A percentile compares a stretch with the other conserved stretches of the same genome.
Evolutionary conservation across 2,329 filamentous ascomycete species (phyloP).

Genomic region (Sporothrix luriei): DNA sequence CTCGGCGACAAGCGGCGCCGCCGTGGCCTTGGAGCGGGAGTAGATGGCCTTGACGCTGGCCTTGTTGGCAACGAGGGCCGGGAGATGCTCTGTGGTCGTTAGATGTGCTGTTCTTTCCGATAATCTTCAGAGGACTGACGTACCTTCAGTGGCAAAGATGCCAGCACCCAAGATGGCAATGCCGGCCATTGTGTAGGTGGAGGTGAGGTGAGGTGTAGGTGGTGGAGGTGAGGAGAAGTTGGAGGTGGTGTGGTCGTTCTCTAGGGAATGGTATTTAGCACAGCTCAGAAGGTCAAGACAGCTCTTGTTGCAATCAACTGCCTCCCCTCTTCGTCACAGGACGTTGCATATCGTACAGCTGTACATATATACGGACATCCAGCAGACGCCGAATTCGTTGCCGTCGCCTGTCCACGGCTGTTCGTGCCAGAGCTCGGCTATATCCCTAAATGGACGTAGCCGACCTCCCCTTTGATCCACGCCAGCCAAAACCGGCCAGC

Average conservation of each 20-base stretch:
- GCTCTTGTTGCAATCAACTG: not conserved
- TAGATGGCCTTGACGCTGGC: constrained; percentile 23
- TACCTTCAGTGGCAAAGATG: constrained; percentile 23
- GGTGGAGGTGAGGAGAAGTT: not conserved
- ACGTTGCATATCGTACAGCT: not conserved
- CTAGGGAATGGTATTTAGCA: not conserved
- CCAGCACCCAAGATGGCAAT: constrained; percentile 16
- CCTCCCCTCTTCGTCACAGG: not conserved
- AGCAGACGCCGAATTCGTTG: not conserved
- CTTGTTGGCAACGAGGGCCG: constrained; percentile 17
- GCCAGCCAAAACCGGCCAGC: not conserved
- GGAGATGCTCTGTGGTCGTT: constrained; percentile 12
- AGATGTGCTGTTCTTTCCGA: not conserved
- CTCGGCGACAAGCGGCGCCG: not conserved
- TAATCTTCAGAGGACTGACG: not conserved
- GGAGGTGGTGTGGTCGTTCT: not conserved
- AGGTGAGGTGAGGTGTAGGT: not conserved
- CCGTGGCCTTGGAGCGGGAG: constrained; percentile 13
- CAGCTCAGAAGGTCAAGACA: not conserved
- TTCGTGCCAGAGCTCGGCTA: not conserved
- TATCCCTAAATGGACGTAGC: not conserved
- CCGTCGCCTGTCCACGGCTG: not conserved
- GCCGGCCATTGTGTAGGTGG: constrained; percentile 6
- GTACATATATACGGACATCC: not conserved
- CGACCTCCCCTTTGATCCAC: not conserved